These are phyloP conservation scores for Suillus placidus DNA, from an alignment of 768 basidiomycete genomes.

Conservation along the genomic window DNA sequence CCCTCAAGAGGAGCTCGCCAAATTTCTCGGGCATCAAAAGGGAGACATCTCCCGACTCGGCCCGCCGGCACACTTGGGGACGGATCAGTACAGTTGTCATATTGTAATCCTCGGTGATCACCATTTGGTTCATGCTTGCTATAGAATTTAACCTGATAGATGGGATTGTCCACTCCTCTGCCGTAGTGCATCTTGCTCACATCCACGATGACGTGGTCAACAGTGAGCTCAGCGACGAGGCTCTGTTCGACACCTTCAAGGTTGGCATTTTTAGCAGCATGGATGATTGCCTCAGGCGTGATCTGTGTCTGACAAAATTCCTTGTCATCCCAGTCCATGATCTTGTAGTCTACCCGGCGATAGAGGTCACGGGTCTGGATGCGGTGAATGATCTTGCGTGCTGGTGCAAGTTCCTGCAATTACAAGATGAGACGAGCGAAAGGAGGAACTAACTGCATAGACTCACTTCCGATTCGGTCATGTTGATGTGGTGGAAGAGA, in stretches of 20 bases:
- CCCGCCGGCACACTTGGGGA: slow-evolving; percentile 44
- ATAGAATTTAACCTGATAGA: slow-evolving; percentile 73
- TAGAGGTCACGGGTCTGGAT: slow-evolving; percentile 70
- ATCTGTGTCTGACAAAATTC: slow-evolving; percentile 28
- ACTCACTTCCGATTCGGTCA: slow-evolving; percentile 40
- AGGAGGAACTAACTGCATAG: not conserved
- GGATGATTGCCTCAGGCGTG: slow-evolving; percentile 47
- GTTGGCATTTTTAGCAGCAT: slow-evolving; percentile 37
- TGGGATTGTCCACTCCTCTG: slow-evolving; percentile 68
- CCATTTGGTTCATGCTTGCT: slow-evolving; percentile 63
- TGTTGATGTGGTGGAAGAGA: slow-evolving; percentile 63
- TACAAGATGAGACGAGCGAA: too few relatives aligned
- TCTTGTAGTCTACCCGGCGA: slow-evolving; percentile 66
- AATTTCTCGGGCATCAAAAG: slow-evolving; percentile 65
- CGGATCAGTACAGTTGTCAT: not conserved
- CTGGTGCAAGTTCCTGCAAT: slow-evolving; percentile 55
- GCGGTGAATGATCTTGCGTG: slow-evolving; percentile 64
- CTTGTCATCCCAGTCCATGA: slow-evolving; percentile 40
- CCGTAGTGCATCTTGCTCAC: slow-evolving; percentile 74
- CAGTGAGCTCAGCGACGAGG: slow-evolving; percentile 39
- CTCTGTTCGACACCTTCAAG: slow-evolving; percentile 29
- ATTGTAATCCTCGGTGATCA: slow-evolving; percentile 33
- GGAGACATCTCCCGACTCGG: slow-evolving; percentile 62
- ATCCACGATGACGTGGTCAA: slow-evolving; percentile 64
- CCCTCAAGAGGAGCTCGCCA: slow-evolving; percentile 66